Base-by-base conservation (phyloP, 202 grass and related monocot species). In the Panicum hallii region DNA sequence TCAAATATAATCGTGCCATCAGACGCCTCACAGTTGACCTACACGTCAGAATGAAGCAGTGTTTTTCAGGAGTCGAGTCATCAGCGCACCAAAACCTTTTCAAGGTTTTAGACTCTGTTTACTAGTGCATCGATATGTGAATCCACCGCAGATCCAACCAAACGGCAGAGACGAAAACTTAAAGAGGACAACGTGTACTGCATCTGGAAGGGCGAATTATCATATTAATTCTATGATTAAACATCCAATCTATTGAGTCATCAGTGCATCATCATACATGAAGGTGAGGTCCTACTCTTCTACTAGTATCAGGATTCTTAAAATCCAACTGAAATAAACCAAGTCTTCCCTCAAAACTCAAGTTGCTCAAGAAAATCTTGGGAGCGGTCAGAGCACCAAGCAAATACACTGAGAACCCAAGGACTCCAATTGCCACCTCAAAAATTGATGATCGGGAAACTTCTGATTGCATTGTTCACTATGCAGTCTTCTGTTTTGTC, bases 401-500 rank as follows among this genome's bases (percentile, higher is more conserved):
- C 70, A 26, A 85, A 43, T 38, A 40, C 32, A 54, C 46, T 9
- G 14, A 73, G 41, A 72, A 84, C 55, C 36, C 55, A 49, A 81
- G 53, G 53, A 71, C 70, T 22, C 57, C 26, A 56, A 30, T 28
- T 12, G 20, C 64, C 55, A 70, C 54, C 79, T 81, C 6, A 67
- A 81, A 85, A 84, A 62, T 62, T 48, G 70, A 41, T 69, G 68
- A 80, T 81, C 3, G 1, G 17, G 42, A 19, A 77, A 66, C 30
- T 44, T 74, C 56, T 79, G 8, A 65, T 62, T 2, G 14, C 49
- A 58, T 79, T 19, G 46, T 74, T 45, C 63, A 62, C 47, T 99
- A 99, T 64, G 94, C 89, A 74, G 91, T 86, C 90, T 99, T 99
- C 77, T 92, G 91, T 86, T 99, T 99, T 10, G 90, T 5, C 0